Evolutionary conservation across 192 early-diverging fungal species (phyloP).

Genomic region (Entomortierella parvispora): DNA sequence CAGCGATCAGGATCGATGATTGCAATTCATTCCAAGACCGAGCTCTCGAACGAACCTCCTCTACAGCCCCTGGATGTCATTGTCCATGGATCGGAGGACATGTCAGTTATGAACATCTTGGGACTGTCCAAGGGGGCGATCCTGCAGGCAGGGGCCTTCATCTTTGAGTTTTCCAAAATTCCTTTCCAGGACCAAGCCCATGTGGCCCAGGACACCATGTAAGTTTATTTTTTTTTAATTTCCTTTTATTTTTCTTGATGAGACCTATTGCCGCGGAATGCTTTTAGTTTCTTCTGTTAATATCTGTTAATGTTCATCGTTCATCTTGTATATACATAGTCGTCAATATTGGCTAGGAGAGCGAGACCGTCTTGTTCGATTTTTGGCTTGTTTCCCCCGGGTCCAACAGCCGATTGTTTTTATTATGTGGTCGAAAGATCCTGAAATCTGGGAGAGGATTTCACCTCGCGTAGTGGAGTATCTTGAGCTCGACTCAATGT

Average conservation of each 20-base stretch:
- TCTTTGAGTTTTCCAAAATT: conserved; percentile 42
- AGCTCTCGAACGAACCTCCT: not conserved
- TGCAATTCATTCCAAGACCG: conserved; percentile 15
- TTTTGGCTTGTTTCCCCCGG: conserved; percentile 36
- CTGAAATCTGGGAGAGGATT: conserved; percentile 38
- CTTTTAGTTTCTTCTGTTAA: not conserved
- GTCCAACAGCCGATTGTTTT: conserved; percentile 46
- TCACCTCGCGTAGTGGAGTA: conserved; percentile 25
- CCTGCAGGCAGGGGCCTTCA: conserved; percentile 35
- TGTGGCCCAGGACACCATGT: conserved; percentile 27
- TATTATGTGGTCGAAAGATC: conserved; percentile 24
- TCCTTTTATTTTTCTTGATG: not conserved
- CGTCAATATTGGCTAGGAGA: conserved; percentile 24
- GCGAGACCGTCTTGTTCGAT: conserved; percentile 23
- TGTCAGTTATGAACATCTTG: conserved; percentile 19
- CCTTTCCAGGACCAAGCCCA: conserved; percentile 5
- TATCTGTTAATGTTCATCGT: not conserved
- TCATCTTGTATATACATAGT: conserved; percentile 7
- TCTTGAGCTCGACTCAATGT: conserved; percentile 29
- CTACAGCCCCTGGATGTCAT: conserved; percentile 18
- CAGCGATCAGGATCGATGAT: conserved; percentile 41
- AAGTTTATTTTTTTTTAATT: not conserved
- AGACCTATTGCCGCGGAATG: no score
- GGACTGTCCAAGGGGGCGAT: conserved; percentile 27
- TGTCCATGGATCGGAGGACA: conserved; percentile 30